phyloP scores from a whole-genome alignment of 352 stramenopile species.

The Pelagophyceae sp. region DNA sequence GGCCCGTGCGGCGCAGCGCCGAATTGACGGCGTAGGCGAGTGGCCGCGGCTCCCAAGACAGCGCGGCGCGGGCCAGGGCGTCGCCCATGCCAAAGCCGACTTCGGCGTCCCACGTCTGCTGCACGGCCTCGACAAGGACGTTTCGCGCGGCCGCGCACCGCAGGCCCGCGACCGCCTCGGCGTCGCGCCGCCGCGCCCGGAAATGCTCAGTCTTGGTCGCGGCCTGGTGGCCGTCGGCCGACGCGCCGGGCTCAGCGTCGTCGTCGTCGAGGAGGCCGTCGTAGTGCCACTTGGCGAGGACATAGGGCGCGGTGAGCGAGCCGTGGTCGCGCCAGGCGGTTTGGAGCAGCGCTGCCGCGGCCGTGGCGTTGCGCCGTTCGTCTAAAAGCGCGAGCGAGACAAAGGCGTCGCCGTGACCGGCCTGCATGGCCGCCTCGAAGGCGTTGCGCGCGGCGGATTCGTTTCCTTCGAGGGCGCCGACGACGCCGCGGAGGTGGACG shows the following conservation, averaged over 20 bases:
- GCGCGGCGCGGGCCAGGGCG: neutral
- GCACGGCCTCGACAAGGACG: neutral
- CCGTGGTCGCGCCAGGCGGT: neutral
- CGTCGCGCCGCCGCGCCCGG: too few species aligned
- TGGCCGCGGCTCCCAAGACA: neutral
- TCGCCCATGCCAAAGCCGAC: slow-evolving; percentile 2
- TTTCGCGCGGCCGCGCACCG: neutral
- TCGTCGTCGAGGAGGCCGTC: slow-evolving; percentile 4
- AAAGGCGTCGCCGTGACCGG: neutral
- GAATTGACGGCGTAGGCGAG: too few species aligned
- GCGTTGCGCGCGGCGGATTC: neutral
- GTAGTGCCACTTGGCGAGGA: neutral
- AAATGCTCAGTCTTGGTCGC: neutral
- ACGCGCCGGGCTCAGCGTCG: neutral
- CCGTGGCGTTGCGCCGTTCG: neutral
- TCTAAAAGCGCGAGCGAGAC: neutral
- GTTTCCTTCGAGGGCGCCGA: neutral
- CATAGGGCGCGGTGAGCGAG: slow-evolving; percentile 2
- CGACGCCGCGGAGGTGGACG: neutral
- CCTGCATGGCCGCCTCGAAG: neutral
- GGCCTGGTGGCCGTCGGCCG: neutral
- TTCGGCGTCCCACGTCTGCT: neutral
- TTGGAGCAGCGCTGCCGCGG: neutral
- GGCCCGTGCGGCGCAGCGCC: too few species aligned
- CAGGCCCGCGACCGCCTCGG: neutral